Conservation (phyloP, 805 yeast species). For the Peterozyma xylosa region DNA sequence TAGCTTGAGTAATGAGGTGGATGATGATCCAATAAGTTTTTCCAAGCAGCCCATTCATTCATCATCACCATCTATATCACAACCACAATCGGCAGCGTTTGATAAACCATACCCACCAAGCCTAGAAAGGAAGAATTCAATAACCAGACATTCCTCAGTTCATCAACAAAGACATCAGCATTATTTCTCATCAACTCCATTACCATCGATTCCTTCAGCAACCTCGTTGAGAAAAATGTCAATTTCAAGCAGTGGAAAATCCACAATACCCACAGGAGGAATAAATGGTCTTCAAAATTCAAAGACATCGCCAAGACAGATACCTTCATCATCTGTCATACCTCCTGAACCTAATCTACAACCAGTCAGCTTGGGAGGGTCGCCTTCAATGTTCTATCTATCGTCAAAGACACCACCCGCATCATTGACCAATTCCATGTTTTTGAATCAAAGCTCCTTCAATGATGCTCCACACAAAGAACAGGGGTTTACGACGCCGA, state of each 20-base stretch:
- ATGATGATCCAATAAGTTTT: neutral
- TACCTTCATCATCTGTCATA: constrained; percentile 2
- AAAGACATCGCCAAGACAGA: constrained; percentile 7
- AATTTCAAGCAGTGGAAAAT: neutral
- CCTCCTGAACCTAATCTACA: constrained; percentile 20
- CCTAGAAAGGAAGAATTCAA: constrained; percentile 5
- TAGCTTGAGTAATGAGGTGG: constrained; percentile 18
- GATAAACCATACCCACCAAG: neutral
- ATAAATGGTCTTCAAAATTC: neutral
- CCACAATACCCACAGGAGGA: neutral
- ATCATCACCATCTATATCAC: neutral
- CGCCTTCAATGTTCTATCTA: constrained; percentile 49
- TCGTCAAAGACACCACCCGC: constrained; percentile 46
- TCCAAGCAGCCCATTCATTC: neutral
- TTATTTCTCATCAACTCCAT: constrained; percentile 6
- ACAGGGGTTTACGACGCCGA: constrained; percentile 8
- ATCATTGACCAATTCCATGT: constrained; percentile 19
- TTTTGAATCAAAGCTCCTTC: constrained; percentile 5
- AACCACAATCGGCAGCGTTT: neutral
- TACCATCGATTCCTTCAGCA: constrained; percentile 1
- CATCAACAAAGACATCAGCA: constrained; percentile 9
- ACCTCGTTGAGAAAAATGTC: neutral
- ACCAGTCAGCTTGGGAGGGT: constrained; percentile 45
- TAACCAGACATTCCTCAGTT: neutral
- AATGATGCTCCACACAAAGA: constrained; percentile 15